Evolutionary conservation across 2,329 filamentous ascomycete genomes (phyloP).

Genomic region (Gnomoniopsis sp.): DNA sequence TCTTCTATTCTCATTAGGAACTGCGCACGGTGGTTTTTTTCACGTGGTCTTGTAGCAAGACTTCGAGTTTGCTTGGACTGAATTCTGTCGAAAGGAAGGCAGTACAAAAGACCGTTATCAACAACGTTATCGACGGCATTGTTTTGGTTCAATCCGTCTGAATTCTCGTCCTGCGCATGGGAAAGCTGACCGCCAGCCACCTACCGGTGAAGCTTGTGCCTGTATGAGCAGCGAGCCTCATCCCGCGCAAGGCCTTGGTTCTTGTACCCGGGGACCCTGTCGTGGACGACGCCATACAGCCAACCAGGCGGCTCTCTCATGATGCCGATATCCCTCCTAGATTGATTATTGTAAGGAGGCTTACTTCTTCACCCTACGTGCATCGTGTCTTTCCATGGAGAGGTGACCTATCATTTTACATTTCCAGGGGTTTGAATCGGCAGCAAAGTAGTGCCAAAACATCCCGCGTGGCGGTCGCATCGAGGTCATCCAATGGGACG

Average conservation of each 20-base stretch:
- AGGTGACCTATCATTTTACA: constrained; percentile 4
- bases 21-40: no score
- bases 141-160: neutral
- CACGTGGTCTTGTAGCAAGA: no score
- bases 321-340: neutral
- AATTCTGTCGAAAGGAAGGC: no score
- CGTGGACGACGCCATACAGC: neutral
- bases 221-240: neutral
- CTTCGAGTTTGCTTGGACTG: no score
- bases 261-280: neutral
- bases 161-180: neutral
- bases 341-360: neutral
- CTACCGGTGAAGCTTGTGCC: neutral
- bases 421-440: neutral
- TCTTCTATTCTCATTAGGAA: no score
- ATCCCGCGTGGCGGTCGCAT: constrained; percentile 12
- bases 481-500: constrained; percentile 7
- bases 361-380: neutral
- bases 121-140: neutral
- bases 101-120: no score
- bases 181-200: neutral
- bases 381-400: constrained; percentile 8
- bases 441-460: neutral
- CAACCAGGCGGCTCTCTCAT: neutral
- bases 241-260: neutral